Evolutionary conservation across 2,329 filamentous ascomycete species (phyloP).

Genomic region (Cyphellophora attinorum): DNA sequence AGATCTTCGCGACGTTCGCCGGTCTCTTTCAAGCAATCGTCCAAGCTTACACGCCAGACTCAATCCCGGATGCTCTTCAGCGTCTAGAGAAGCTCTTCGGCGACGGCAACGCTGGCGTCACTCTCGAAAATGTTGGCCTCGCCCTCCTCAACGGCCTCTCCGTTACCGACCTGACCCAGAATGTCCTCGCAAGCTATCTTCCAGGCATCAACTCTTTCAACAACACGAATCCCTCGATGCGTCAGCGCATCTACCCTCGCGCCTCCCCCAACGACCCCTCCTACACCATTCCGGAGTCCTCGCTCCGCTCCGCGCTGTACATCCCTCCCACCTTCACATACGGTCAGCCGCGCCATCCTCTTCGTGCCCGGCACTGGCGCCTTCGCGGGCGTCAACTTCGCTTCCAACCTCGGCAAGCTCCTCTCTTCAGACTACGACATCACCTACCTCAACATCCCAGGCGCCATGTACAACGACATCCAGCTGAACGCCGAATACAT

Average conservation of each 20-base stretch:
- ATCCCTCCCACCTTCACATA: slow-evolving; percentile 41
- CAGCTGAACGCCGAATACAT: slow-evolving; percentile 47
- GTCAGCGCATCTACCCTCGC: slow-evolving; percentile 21
- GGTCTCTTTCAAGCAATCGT: too few relatives aligned
- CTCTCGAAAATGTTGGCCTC: too few relatives aligned
- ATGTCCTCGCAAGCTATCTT: too few relatives aligned
- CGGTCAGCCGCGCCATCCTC: slow-evolving; percentile 34
- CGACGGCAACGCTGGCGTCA: too few relatives aligned
- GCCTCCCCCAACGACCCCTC: slow-evolving; percentile 32
- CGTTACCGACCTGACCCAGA: too few relatives aligned
- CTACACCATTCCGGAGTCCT: slow-evolving; percentile 37
- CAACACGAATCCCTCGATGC: too few relatives aligned
- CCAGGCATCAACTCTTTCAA: too few relatives aligned
- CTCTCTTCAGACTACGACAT: slow-evolving; percentile 38
- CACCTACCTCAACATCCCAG: slow-evolving; percentile 48
- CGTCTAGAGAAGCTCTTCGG: too few relatives aligned
- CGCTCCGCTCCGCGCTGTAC: slow-evolving; percentile 42
- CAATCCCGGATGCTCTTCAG: too few relatives aligned
- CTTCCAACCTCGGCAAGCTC: slow-evolving; percentile 41
- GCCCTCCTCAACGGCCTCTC: too few relatives aligned
- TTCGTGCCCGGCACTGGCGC: slow-evolving; percentile 45
- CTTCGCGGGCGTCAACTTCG: slow-evolving; percentile 36
- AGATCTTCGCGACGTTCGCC: too few relatives aligned
- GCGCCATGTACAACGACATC: slow-evolving; percentile 35
- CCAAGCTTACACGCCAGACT: too few relatives aligned